Conservation (phyloP, 2,329 filamentous ascomycete species). For the Intubia oerlemansii region DNA sequence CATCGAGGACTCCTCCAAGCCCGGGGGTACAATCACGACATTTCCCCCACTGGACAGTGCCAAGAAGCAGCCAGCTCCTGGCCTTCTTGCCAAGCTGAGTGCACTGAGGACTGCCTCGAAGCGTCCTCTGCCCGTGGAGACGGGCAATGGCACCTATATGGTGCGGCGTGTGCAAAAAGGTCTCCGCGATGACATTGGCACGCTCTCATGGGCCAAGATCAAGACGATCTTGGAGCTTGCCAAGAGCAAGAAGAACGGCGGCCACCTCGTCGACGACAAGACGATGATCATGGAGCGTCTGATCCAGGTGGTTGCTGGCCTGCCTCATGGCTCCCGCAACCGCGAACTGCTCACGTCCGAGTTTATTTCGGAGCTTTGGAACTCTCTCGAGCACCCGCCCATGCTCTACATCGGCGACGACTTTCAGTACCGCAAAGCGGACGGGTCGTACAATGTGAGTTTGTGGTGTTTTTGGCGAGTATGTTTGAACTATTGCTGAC, state of each 20-base stretch:
- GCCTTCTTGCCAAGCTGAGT: neutral
- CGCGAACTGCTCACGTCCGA: conserved; percentile 41
- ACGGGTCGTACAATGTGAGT: conserved; percentile 45
- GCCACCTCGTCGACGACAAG: conserved; percentile 47
- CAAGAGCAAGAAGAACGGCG: conserved; percentile 39
- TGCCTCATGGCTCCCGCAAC: conserved; percentile 39
- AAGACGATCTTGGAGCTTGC: conserved; percentile 39
- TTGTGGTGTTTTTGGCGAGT: neutral
- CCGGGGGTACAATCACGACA: conserved; percentile 3
- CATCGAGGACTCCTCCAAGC: too few relatives aligned
- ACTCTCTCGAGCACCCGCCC: conserved; percentile 50
- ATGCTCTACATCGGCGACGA: conserved; percentile 40
- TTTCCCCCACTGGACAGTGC: conserved; percentile 9
- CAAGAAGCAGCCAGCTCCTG: conserved; percentile 4
- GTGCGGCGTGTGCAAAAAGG: conserved; percentile 24
- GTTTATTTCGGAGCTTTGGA: conserved; percentile 51
- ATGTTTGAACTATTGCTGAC: neutral
- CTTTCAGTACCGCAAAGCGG: conserved; percentile 43
- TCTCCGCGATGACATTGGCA: conserved; percentile 29
- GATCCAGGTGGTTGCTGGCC: conserved; percentile 45
- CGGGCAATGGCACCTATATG: conserved; percentile 39
- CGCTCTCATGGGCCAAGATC: conserved; percentile 4
- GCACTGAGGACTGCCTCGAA: conserved; percentile 16
- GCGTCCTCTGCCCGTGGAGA: conserved; percentile 40
- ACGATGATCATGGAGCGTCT: conserved; percentile 57